Percentiles rank a stretch among this genome's conserved stretches.
Conservation (phyloP, 768 basidiomycete species). For the Mycena olivaceomarginata region DNA sequence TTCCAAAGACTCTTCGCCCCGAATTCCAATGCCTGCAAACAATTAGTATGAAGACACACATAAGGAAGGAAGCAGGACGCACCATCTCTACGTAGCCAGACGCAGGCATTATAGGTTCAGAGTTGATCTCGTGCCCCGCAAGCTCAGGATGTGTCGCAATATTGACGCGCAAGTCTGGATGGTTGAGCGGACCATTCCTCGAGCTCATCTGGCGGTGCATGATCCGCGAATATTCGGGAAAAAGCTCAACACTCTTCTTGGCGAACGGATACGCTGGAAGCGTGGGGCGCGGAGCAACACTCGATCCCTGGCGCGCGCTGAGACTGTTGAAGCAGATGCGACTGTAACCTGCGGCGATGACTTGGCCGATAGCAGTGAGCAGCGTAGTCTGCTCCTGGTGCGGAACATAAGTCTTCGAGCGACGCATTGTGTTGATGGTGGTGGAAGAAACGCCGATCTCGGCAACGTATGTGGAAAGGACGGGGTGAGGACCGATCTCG, state of each 20-base stretch:
- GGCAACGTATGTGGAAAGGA: constrained; percentile 50
- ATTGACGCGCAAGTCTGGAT: not conserved
- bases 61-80: not conserved
- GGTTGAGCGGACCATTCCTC: constrained; percentile 42
- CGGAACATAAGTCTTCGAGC: constrained; percentile 21
- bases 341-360: constrained; percentile 47
- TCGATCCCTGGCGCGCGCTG: constrained; percentile 37
- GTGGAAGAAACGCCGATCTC: constrained; percentile 10
- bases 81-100: constrained; percentile 25
- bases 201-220: not conserved
- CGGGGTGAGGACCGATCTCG: constrained; percentile 58
- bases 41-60: too few species aligned
- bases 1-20: constrained; percentile 42
- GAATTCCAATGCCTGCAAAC: constrained; percentile 56
- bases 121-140: constrained; percentile 11
- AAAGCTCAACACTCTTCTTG: constrained; percentile 34
- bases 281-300: not conserved
- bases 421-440: constrained; percentile 47
- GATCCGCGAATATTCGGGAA: constrained; percentile 43
- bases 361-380: constrained; percentile 47
- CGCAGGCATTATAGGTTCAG: constrained; percentile 22
- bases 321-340: constrained; percentile 51
- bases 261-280: constrained; percentile 53
- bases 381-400: constrained; percentile 34
- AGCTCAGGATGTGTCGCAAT: constrained; percentile 5